phyloP scores from a whole-genome alignment of 805 yeast genomes.

The Hanseniaspora nectarophila region DNA sequence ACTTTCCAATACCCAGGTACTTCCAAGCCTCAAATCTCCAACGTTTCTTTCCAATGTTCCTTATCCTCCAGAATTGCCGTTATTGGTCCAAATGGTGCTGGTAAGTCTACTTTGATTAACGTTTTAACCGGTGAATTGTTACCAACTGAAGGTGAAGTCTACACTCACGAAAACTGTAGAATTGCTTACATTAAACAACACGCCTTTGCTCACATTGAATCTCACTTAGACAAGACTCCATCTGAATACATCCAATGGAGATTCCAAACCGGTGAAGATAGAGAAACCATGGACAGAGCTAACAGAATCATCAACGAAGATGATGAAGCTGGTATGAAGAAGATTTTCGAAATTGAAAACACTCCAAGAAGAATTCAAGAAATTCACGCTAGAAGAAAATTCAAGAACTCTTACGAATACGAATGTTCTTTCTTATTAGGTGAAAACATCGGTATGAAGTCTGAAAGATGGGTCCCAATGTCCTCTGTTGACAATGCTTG shows the following conservation, averaged over 20 bases:
- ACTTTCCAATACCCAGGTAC: constrained; percentile 99
- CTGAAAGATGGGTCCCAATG: constrained; percentile 99
- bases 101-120: constrained; percentile 97
- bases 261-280: constrained; percentile 99
- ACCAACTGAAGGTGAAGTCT: constrained; percentile 97
- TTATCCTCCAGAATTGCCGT: constrained; percentile 99
- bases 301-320: constrained; percentile 94
- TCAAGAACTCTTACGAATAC: constrained; percentile 99
- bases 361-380: constrained; percentile 94
- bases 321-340: constrained; percentile 98
- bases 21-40: constrained; percentile 79
- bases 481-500: constrained; percentile 99
- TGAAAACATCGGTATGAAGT: constrained; percentile 97
- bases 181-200: constrained; percentile 99
- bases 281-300: constrained; percentile 99
- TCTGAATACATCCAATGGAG: constrained; percentile 99
- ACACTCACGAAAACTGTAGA: constrained; percentile 99
- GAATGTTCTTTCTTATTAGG: constrained; percentile 96
- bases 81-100: constrained; percentile 99
- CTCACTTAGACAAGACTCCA: constrained; percentile 98
- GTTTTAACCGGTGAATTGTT: constrained; percentile 98
- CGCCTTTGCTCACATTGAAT: constrained; percentile 98
- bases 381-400: constrained; percentile 95
- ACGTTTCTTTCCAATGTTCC: constrained; percentile 97
- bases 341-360: constrained; percentile 97